Percentiles rank a stretch among this genome's conserved stretches.
These are phyloP conservation scores for Penicillium ochrochloron DNA, from an alignment of 495 filamentous ascomycete genomes.

Conservation along the genomic window DNA sequence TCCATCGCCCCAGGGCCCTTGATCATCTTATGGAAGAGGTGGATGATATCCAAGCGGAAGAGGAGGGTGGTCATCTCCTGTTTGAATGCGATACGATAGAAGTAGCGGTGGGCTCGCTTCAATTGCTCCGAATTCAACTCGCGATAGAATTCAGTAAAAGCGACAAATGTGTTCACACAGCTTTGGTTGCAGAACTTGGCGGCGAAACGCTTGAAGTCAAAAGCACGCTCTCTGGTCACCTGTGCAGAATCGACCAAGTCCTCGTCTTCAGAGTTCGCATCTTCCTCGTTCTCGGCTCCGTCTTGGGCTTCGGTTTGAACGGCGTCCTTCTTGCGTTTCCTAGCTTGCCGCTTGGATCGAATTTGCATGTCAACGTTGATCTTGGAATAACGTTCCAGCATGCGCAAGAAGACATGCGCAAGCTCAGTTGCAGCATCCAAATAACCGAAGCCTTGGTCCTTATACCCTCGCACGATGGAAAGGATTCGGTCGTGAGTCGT, in stretches of 20 bases:
- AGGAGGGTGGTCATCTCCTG: slow-evolving; percentile 86
- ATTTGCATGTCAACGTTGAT: slow-evolving; percentile 93
- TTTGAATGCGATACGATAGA: slow-evolving; percentile 95
- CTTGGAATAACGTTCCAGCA: slow-evolving; percentile 92
- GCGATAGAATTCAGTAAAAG: slow-evolving; percentile 76
- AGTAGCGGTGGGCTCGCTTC: slow-evolving; percentile 93
- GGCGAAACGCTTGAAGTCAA: slow-evolving; percentile 87
- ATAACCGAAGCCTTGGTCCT: slow-evolving; percentile 92
- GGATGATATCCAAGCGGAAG: slow-evolving; percentile 88
- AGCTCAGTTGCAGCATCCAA: slow-evolving; percentile 92
- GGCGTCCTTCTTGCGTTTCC: slow-evolving; percentile 69
- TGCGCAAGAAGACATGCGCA: slow-evolving; percentile 85
- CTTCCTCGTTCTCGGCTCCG: slow-evolving; percentile 52
- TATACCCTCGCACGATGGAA: slow-evolving; percentile 78
- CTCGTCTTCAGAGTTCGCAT: slow-evolving; percentile 73
- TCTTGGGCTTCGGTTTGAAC: slow-evolving; percentile 30
- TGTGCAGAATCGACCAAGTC: slow-evolving; percentile 69
- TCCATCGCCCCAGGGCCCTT: slow-evolving; percentile 85
- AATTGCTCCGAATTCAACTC: slow-evolving; percentile 82
- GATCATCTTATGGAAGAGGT: slow-evolving; percentile 87
- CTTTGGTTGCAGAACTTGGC: slow-evolving; percentile 79
- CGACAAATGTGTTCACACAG: slow-evolving; percentile 87
- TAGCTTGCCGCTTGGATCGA: slow-evolving; percentile 71
- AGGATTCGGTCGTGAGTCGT: slow-evolving; percentile 86
- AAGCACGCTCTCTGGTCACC: slow-evolving; percentile 80